Base-by-base conservation (phyloP, 2,329 filamentous ascomycete genomes). In the Penicillium aurantiogriseum region DNA sequence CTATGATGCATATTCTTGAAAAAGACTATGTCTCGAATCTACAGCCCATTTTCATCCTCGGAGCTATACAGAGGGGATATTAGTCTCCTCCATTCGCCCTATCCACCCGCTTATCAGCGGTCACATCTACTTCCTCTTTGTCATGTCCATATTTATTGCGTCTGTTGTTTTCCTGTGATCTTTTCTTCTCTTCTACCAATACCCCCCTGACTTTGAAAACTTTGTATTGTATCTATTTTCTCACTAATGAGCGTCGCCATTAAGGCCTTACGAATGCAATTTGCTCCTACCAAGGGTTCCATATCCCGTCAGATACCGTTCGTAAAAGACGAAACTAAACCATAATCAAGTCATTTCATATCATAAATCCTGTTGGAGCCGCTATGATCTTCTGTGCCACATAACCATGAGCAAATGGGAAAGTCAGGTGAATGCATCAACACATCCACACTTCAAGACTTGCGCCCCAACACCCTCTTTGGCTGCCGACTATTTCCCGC, bases 401-500 rank as follows among this genome's bases (percentile, higher is more conserved):
- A 43, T 36, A 46, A 27, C 38, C 43, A n/a, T 53, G 27, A 53
- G 29, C 21, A 33, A 39, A 39, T n/a, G 13, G 19, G 27, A n/a
- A 23, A 15, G 11, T 13, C 38, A 21, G n/a, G 27, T 29, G 13
- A 39, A 52, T 51, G 43, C 46, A 50, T 57, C 31, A 38, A 13
- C 6, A 42, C n/a, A 13, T 38, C 39, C 48, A 3, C 29, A 33
- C n/a, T 54, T 66, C 61, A 74, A 45, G 62, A 61, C 53, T 73
- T 74, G 58, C 70, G 72, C 29, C 73, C 72, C 31, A 76, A 62
- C 46, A 76, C 60, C 44, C 75, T 66, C 58, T 77, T 77, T 3
- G 66, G 69, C 33, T 56, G 53, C 61, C 71, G 71, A 56, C 71
- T 69, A 60, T 56, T 54, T 45, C 66, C 64, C 17, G 57, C 55